Evolutionary conservation across 768 basidiomycete genomes (phyloP), one percentile per base, ranked within the genome.

Genomic region (Megacollybia marginata): DNA sequence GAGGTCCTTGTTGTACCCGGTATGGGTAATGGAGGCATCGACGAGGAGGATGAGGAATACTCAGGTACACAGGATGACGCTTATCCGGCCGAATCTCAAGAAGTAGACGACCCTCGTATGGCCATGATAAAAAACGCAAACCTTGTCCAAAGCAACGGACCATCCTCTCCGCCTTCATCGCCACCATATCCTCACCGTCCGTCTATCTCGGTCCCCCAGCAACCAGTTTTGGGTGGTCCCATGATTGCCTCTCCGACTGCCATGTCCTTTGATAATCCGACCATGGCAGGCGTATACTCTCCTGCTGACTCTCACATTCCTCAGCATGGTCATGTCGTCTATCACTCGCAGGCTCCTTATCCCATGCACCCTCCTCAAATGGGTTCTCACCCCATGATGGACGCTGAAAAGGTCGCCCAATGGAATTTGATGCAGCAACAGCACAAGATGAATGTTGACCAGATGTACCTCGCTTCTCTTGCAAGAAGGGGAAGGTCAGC

Each of bases 21-120:
- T 20, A 81, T 79, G 42, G 82, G 76, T 4, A 69, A 77, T 35
- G 80, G 78, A 19, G 82, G 76, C 4, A 78, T 75, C n/a, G 76
- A 74, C 1, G 79, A 74, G 16, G 76, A 71, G 47, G 73, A 71
- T 40, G 66, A 64, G 31, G 68, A 59, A 32, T 69, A 64, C 48
- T 61, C 62, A 16, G 70, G 69, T 18, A 73, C 69, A 44, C 69
- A 73, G 34, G 73, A 60, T 9, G 72, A 72, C 34, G 72, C 75
- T 44, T 71, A 70, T 9, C 59, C 62, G 36, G 54, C 49, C 33
- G 40, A 63, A 47, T 49, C 64, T 51, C 65, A 66, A 23, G 65
- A 62, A 33, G 31, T 56, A 11, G 69, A 69, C 49, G 70, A 71
- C 28, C 42, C 54, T 8, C 58, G 59, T 43, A 46, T 50, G 49